A percentile compares a stretch with the other conserved stretches of the same genome.
These are phyloP conservation scores for Mortierella sp. DNA, from an alignment of 371 early-diverging fungal species.

Conservation along the genomic window DNA sequence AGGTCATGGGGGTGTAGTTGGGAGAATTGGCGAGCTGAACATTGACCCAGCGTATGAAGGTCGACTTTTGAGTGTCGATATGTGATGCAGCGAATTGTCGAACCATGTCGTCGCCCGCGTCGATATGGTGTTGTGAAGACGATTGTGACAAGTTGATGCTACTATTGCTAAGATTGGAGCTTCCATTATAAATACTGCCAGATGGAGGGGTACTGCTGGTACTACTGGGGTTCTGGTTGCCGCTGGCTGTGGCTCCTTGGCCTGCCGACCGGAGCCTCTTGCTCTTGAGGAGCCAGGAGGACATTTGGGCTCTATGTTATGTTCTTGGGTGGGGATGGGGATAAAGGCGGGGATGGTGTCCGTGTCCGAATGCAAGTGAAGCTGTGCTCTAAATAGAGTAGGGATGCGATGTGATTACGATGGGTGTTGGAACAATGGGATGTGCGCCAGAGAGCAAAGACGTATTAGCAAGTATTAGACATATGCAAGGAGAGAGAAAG, in stretches of 20 bases:
- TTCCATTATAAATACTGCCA: constrained; percentile 43
- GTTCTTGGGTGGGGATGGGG: background rate
- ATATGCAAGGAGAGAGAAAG: background rate
- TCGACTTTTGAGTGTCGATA: constrained; percentile 75
- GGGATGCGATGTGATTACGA: background rate
- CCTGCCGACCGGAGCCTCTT: constrained; percentile 53
- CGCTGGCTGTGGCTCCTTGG: constrained; percentile 24
- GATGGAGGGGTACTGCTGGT: constrained; percentile 10
- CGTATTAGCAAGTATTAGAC: background rate
- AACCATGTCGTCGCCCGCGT: constrained; percentile 56
- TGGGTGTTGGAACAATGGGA: constrained; percentile 1
- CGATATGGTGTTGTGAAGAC: constrained; percentile 49
- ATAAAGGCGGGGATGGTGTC: background rate
- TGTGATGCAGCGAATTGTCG: constrained; percentile 51
- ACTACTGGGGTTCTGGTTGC: constrained; percentile 19
- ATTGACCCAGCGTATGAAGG: constrained; percentile 89
- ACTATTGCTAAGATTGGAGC: constrained; percentile 17
- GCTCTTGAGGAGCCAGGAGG: constrained; percentile 55
- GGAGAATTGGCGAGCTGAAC: constrained; percentile 66
- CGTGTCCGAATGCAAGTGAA: background rate
- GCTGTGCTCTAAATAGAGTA: background rate
- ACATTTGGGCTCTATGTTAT: constrained; percentile 35
- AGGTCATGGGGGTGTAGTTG: constrained; percentile 38
- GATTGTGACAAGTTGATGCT: constrained; percentile 30
- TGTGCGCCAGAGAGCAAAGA: background rate